Evolutionary conservation across 768 basidiomycete genomes (phyloP).

Genomic region (Mycena albidolilacea): DNA sequence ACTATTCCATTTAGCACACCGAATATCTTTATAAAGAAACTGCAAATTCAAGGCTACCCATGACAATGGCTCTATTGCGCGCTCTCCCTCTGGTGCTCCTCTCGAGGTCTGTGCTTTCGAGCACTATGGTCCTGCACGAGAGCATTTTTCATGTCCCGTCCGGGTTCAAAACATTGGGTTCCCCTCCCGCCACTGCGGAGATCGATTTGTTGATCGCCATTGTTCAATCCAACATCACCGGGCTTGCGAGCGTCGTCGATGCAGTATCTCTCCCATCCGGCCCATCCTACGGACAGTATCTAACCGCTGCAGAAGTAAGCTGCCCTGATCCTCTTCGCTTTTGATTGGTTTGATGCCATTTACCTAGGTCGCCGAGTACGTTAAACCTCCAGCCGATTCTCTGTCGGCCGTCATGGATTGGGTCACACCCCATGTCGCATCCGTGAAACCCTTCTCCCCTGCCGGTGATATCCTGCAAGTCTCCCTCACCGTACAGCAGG

Average conservation of each 20-base stretch:
- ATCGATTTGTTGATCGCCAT: conserved; percentile 23
- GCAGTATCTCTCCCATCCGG: conserved; percentile 26
- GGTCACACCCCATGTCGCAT: conserved; percentile 23
- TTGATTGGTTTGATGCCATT: background rate
- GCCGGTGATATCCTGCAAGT: conserved; percentile 32
- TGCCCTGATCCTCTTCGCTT: background rate
- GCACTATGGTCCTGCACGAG: conserved; percentile 24
- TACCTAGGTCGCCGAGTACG: conserved; percentile 20
- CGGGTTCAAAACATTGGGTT: conserved; percentile 14
- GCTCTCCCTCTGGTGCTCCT: conserved; percentile 16
- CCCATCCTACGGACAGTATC: conserved; percentile 23
- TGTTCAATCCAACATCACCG: conserved; percentile 25
- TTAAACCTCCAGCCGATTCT: conserved; percentile 22
- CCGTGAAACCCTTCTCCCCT: conserved; percentile 28
- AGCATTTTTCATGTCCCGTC: conserved; percentile 25
- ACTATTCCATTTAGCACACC: conserved; percentile 8
- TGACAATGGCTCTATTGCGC: conserved; percentile 17
- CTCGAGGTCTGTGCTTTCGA: conserved; percentile 21
- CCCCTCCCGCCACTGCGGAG: conserved; percentile 25
- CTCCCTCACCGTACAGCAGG: conserved; percentile 30
- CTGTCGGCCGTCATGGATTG: conserved; percentile 26
- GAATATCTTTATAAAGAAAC: conserved; percentile 27
- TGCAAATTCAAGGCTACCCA: conserved; percentile 7
- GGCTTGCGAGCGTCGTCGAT: conserved; percentile 25
- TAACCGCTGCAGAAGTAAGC: conserved; percentile 25